Evolutionary conservation across 2,329 filamentous ascomycete genomes (phyloP).

Genomic region (Thielaviopsis euricoi): DNA sequence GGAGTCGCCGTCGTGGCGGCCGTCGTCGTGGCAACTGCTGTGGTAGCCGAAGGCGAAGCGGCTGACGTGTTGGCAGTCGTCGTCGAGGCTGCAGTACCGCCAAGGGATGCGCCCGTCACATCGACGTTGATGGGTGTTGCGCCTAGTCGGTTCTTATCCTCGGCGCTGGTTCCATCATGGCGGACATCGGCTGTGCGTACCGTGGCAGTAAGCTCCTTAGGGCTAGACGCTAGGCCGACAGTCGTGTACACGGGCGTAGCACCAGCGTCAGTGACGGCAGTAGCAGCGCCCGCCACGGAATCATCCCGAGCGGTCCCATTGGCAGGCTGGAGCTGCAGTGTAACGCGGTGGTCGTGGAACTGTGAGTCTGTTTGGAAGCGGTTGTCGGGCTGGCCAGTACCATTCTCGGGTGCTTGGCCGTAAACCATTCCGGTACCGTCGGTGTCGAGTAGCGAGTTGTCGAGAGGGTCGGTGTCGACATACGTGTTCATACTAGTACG

Average conservation of each 20-base stretch:
- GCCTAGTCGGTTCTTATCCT: constrained; percentile 45
- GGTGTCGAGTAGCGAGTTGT: constrained; percentile 31
- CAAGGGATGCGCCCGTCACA: constrained; percentile 21
- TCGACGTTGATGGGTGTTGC: constrained; percentile 43
- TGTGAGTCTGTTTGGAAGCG: constrained; percentile 1
- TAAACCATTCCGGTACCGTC: constrained; percentile 29
- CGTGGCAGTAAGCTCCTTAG: constrained; percentile 64
- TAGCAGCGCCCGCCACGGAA: constrained; percentile 24
- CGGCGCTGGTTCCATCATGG: constrained; percentile 31
- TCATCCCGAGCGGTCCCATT: not conserved
- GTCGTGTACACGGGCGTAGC: constrained; percentile 51
- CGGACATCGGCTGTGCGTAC: constrained; percentile 31
- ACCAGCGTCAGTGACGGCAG: constrained; percentile 21
- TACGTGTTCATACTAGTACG: constrained; percentile 74
- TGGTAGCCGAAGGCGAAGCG: constrained; percentile 20
- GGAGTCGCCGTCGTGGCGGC: not conserved
- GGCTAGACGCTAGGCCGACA: constrained; percentile 66
- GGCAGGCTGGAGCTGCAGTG: constrained; percentile 9
- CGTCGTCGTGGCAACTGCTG: constrained; percentile 14
- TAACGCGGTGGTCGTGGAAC: constrained; percentile 6
- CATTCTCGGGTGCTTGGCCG: constrained; percentile 31
- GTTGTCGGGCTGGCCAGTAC: constrained; percentile 19
- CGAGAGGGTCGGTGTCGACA: constrained; percentile 59
- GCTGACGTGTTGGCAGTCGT: constrained; percentile 28
- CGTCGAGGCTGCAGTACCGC: constrained; percentile 37